Evolutionary conservation across 2,329 filamentous ascomycete genomes (phyloP).

Genomic region (Xylariaceae sp.): DNA sequence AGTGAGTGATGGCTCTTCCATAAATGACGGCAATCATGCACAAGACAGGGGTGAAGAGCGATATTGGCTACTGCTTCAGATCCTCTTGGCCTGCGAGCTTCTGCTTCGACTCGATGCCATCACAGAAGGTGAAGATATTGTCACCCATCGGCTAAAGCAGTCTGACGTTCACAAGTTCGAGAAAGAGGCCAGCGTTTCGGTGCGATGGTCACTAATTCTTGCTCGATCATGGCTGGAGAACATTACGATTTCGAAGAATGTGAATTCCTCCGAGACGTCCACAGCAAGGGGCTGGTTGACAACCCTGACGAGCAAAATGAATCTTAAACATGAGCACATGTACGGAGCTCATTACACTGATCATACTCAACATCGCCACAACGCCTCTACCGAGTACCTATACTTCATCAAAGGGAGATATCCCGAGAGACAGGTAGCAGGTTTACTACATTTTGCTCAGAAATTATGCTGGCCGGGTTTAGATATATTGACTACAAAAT

Average conservation of each 20-base stretch:
- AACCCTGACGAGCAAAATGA: constrained; percentile 52
- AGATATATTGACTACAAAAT: constrained; percentile 46
- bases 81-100: constrained; percentile 62
- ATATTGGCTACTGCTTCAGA: constrained; percentile 64
- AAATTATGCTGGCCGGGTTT: constrained; percentile 61
- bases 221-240: constrained; percentile 66
- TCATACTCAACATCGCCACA: constrained; percentile 36
- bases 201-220: constrained; percentile 63
- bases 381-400: constrained; percentile 30
- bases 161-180: constrained; percentile 59
- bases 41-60: constrained; percentile 57
- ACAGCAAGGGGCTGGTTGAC: constrained; percentile 50
- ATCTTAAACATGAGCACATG: constrained; percentile 38
- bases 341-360: constrained; percentile 36
- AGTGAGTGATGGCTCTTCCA: constrained; percentile 49
- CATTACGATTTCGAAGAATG: constrained; percentile 51
- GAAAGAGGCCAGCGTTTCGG: constrained; percentile 55
- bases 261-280: constrained; percentile 33
- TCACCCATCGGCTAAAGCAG: constrained; percentile 48
- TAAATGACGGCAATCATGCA: constrained; percentile 45
- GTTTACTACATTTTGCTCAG: constrained; percentile 60
- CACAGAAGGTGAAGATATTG: constrained; percentile 56
- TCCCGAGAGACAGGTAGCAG: constrained; percentile 55
- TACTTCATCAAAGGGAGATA: constrained; percentile 55
- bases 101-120: constrained; percentile 60